Conservation (phyloP, 2,329 filamentous ascomycete species). For the Ramularia endophylla region DNA sequence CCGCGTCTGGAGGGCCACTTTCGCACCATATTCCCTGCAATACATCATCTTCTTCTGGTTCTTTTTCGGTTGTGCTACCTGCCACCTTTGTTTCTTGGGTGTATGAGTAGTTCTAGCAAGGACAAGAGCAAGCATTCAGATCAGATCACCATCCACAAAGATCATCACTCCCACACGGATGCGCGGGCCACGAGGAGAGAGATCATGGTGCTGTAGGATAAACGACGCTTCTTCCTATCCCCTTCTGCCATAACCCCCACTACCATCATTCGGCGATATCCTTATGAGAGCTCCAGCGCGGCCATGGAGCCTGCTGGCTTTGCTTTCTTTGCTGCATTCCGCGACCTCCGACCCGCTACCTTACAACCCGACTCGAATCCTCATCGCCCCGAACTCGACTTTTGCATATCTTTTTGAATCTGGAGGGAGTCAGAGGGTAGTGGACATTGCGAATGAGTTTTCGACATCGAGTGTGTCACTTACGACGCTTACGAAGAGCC, state of each 20-base stretch:
- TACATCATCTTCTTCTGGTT: too few relatives aligned
- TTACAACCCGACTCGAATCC: constrained; percentile 70
- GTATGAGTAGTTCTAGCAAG: too few relatives aligned
- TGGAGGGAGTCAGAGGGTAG: constrained; percentile 43
- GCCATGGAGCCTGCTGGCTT: constrained; percentile 24
- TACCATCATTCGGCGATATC: constrained; percentile 3
- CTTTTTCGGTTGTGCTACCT: too few relatives aligned
- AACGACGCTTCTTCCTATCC: too few relatives aligned
- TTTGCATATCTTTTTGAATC: constrained; percentile 67
- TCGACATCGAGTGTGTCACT: constrained; percentile 39
- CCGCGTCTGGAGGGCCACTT: too few relatives aligned
- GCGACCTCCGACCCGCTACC: constrained; percentile 45
- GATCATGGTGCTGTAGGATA: too few relatives aligned
- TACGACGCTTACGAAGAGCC: constrained; percentile 48
- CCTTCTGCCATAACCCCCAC: constrained; percentile 4
- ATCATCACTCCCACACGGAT: too few relatives aligned
- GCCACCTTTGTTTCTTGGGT: too few relatives aligned
- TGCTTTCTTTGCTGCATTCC: constrained; percentile 12
- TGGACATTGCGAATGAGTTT: constrained; percentile 60
- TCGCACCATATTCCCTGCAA: too few relatives aligned
- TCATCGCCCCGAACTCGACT: constrained; percentile 49
- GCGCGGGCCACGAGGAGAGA: too few relatives aligned
- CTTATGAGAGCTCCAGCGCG: constrained; percentile 14
- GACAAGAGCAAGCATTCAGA: too few relatives aligned
- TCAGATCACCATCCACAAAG: too few relatives aligned